Evolutionary conservation across 805 yeast species (phyloP).

Genomic region (Sugiyamaella chiloensis): DNA sequence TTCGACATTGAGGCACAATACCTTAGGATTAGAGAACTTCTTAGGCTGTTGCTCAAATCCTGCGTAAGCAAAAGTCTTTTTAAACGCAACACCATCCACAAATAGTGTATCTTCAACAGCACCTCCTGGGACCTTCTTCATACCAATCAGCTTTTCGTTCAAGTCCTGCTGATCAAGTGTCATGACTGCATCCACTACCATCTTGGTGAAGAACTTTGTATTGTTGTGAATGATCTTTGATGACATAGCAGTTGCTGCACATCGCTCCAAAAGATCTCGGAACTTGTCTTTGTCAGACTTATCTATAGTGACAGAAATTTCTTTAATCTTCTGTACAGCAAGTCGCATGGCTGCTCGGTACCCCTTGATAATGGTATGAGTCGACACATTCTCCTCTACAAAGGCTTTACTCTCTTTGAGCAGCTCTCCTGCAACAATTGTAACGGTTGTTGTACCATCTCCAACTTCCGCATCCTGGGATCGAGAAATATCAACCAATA

Average conservation of each 20-base stretch:
- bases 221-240: conserved; percentile 88
- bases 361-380: conserved; percentile 85
- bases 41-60: conserved; percentile 99
- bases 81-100: conserved; percentile 93
- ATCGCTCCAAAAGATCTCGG: conserved; percentile 76
- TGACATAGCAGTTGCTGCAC: conserved; percentile 97
- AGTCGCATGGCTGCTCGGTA: conserved; percentile 75
- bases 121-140: conserved; percentile 94
- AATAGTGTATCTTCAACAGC: conserved; percentile 90
- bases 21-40: conserved; percentile 70
- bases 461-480: conserved; percentile 99
- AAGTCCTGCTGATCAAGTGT: conserved; percentile 79
- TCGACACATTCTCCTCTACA: conserved; percentile 93
- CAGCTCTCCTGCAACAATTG: conserved; percentile 85
- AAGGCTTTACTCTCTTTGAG: conserved; percentile 85
- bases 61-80: conserved; percentile 95
- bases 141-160: conserved; percentile 88
- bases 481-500: conserved; percentile 88
- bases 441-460: conserved; percentile 97
- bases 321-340: conserved; percentile 70
- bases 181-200: conserved; percentile 95
- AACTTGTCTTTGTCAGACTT: conserved; percentile 53
- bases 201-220: conserved; percentile 84
- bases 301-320: conserved; percentile 70
- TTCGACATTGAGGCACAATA: conserved; percentile 84